Conservation (phyloP, 2,329 filamentous ascomycete genomes). For the Ilyonectria mors-panacis region DNA sequence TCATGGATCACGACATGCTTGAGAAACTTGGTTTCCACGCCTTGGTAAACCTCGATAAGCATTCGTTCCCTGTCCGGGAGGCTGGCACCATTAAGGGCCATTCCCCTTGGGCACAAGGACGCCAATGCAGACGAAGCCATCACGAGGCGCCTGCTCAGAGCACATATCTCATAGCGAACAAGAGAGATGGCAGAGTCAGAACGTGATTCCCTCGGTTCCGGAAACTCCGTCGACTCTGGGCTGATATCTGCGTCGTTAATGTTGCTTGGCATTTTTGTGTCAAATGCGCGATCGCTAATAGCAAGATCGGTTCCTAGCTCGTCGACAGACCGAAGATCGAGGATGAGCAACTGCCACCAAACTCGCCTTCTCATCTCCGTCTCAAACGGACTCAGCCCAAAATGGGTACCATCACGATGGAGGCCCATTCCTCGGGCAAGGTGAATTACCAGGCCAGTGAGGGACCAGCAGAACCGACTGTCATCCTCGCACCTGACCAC, state of each 20-base stretch:
- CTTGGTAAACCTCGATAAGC: slow-evolving; percentile 67
- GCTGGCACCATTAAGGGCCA: slow-evolving; percentile 42
- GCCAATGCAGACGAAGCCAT: slow-evolving; percentile 53
- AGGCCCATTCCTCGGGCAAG: slow-evolving; percentile 74
- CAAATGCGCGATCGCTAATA: slow-evolving; percentile 59
- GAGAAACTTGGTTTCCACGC: slow-evolving; percentile 70
- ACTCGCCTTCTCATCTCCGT: slow-evolving; percentile 72
- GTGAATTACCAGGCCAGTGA: slow-evolving; percentile 71
- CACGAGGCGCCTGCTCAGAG: slow-evolving; percentile 55
- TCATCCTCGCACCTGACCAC: slow-evolving; percentile 63
- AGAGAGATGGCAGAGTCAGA: slow-evolving; percentile 66
- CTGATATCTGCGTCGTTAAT: slow-evolving; percentile 65
- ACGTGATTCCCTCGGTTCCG: slow-evolving; percentile 63
- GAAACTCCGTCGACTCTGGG: slow-evolving; percentile 63
- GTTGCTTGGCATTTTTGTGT: slow-evolving; percentile 65
- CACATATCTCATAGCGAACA: slow-evolving; percentile 68
- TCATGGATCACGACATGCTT: slow-evolving; percentile 63
- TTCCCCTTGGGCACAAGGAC: slow-evolving; percentile 49
- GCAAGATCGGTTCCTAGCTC: slow-evolving; percentile 65
- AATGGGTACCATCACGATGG: slow-evolving; percentile 67
- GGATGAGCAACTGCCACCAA: slow-evolving; percentile 72
- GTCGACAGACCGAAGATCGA: slow-evolving; percentile 70
- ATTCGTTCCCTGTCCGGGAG: slow-evolving; percentile 58
- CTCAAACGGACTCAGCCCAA: slow-evolving; percentile 70
- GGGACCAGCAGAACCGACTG: slow-evolving; percentile 71